Conservation (phyloP, 176 grass and related monocot genomes). For the Coix lacrymajobi region DNA sequence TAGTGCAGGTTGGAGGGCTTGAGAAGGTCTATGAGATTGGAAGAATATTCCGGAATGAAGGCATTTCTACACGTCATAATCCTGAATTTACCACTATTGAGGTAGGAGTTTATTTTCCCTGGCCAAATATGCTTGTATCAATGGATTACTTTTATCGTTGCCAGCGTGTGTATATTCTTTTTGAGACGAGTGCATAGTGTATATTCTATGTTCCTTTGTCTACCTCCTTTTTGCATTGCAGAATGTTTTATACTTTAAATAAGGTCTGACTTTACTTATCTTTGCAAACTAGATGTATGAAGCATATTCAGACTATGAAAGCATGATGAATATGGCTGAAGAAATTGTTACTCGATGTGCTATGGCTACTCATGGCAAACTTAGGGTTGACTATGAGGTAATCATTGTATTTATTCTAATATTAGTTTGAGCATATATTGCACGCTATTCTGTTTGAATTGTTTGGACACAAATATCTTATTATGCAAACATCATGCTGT, state of each 20-base stretch:
- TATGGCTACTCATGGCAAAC: constrained; percentile 69
- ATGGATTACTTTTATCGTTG: neutral
- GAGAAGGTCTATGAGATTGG: constrained; percentile 98
- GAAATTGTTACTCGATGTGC: constrained; percentile 86
- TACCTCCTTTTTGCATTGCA: neutral
- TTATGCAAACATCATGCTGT: neutral
- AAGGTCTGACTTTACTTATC: constrained; percentile 31
- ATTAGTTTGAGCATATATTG: constrained; percentile 15
- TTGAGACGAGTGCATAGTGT: neutral
- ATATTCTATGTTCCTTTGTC: constrained; percentile 13
- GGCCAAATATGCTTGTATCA: neutral
- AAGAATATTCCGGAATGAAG: constrained; percentile 99
- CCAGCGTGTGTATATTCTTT: no score
- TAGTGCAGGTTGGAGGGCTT: constrained; percentile 87
- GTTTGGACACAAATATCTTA: neutral
- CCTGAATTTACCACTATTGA: constrained; percentile 99
- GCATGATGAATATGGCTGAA: constrained; percentile 98
- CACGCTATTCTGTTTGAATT: constrained; percentile 3
- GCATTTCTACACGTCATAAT: constrained; percentile 97
- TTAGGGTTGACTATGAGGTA: constrained; percentile 90
- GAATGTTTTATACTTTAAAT: constrained; percentile 22
- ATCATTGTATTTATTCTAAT: constrained; percentile 14
- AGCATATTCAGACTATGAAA: constrained; percentile 99
- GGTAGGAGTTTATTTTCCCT: constrained; percentile 29
- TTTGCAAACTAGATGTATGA: constrained; percentile 92